Evolutionary conservation across 805 yeast genomes (phyloP), one percentile per base, ranked within the genome.

Genomic region (Kodamaea leandrae): DNA sequence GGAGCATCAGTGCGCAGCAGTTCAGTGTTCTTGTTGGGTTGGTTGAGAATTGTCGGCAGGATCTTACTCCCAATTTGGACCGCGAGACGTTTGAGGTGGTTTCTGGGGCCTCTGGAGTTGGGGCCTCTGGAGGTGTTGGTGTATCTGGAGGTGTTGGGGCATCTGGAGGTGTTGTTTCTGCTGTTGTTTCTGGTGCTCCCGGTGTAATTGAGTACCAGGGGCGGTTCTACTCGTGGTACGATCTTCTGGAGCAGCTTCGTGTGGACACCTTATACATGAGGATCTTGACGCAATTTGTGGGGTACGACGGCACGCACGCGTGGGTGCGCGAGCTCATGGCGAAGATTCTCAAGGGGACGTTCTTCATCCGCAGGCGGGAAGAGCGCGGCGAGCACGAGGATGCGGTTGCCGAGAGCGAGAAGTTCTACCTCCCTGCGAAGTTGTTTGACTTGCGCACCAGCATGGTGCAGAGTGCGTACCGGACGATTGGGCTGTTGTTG

Each of bases 181-280:
- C n/a, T n/a, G n/a, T n/a, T n/a, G n/a, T n/a, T 10, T 8, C 14
- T 25, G 28, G 13, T 25, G 9, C 13, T 6, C 32, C 32, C 6
- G 32, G 32, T 12, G 32, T 28, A 6, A 18, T 15, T 28, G 4
- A 7, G 18, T 15, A 14, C 18, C 6, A 16, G 1, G 38, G 32
- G 2, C 34, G 14, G 6, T 53, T 51, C 41, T 54, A 52, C 43
- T 57, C 63, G 29, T 55, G 58, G 55, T 55, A 50, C 23, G 63
- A 58, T 34, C 48, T 53, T 14, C 51, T 52, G 38, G 55, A 55
- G 34, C 51, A 45, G 39, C 48, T 55, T 44, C 54, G 56, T 9
- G 50, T 51, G 8, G 47, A 51, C 29, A 47, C 48, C 19, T 44
- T 58, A 10, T 58, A 55, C 44, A 42, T 58, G 40, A 49, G 55